phyloP scores from a whole-genome alignment of 2,329 filamentous ascomycete species.

The Neodidymelliopsis sp. region DNA sequence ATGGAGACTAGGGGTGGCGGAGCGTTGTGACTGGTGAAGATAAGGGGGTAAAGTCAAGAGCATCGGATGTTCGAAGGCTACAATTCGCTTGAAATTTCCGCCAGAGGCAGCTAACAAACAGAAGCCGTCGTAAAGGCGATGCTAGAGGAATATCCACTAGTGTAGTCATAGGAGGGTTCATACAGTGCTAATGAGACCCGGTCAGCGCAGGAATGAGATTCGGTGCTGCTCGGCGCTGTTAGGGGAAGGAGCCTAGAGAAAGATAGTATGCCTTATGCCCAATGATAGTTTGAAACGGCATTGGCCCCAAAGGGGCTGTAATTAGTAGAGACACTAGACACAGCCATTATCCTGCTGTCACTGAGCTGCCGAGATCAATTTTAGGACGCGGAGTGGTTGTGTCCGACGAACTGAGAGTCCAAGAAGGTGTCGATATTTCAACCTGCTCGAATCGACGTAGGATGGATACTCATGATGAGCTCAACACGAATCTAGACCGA shows the following conservation, averaged over 20 bases:
- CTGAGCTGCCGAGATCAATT: background rate
- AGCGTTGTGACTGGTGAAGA: conserved; percentile 11
- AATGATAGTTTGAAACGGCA: background rate
- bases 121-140: background rate
- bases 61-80: conserved; percentile 2
- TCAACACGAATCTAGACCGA: background rate
- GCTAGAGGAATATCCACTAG: background rate
- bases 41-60: background rate
- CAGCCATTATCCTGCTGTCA: background rate
- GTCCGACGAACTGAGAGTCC: background rate
- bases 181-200: background rate
- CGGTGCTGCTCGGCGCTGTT: background rate
- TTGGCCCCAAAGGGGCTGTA: conserved; percentile 7
- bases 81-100: conserved; percentile 7
- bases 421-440: background rate
- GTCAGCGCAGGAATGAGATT: background rate
- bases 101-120: background rate
- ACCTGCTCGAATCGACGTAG: background rate
- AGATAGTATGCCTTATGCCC: background rate
- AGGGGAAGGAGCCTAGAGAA: background rate
- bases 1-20: conserved; percentile 11
- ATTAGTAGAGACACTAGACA: background rate
- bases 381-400: background rate
- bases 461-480: background rate
- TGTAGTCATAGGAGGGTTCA: background rate